A percentile compares a stretch with the other conserved stretches of the same genome.
Conservation (phyloP, 2,329 filamentous ascomycete species). For the Trichoderma simmonsii region DNA sequence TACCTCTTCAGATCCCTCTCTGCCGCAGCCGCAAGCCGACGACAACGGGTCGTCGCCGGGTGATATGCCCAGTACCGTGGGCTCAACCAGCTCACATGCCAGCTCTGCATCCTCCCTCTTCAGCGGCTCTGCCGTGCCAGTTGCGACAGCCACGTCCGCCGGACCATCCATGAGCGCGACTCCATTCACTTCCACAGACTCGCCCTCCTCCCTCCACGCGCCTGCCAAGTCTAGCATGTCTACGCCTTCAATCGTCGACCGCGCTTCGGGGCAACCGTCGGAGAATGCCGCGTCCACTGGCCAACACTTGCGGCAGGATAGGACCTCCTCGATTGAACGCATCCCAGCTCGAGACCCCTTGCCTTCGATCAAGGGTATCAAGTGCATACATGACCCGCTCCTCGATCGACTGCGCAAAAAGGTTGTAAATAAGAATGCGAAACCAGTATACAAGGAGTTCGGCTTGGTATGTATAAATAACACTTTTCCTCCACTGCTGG, state of each 20-base stretch:
- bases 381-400: slow-evolving; percentile 60
- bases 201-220: slow-evolving; percentile 48
- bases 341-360: slow-evolving; percentile 56
- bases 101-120: slow-evolving; percentile 71
- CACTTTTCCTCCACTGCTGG: slow-evolving; percentile 35
- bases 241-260: slow-evolving; percentile 47
- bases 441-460: slow-evolving; percentile 62
- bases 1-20: slow-evolving; percentile 27
- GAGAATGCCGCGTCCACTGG: slow-evolving; percentile 29
- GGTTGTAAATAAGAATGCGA: slow-evolving; percentile 53
- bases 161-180: slow-evolving; percentile 38
- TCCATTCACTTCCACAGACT: slow-evolving; percentile 40
- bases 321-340: slow-evolving; percentile 38
- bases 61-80: slow-evolving; percentile 67
- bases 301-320: slow-evolving; percentile 35
- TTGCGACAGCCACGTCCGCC: slow-evolving; percentile 41
- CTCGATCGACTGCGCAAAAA: slow-evolving; percentile 50
- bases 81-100: slow-evolving; percentile 68
- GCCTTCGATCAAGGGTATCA: slow-evolving; percentile 53
- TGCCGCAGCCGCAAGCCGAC: slow-evolving; percentile 38
- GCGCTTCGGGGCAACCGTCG: slow-evolving; percentile 27
- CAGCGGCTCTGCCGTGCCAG: slow-evolving; percentile 48
- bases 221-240: slow-evolving; percentile 54
- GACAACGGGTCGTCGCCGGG: slow-evolving; percentile 58
- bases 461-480: slow-evolving; percentile 60